A percentile compares a stretch with the other conserved stretches of the same genome.
phyloP scores from a whole-genome alignment of 192 early-diverging fungal species.

The Coemansia umbellata region DNA sequence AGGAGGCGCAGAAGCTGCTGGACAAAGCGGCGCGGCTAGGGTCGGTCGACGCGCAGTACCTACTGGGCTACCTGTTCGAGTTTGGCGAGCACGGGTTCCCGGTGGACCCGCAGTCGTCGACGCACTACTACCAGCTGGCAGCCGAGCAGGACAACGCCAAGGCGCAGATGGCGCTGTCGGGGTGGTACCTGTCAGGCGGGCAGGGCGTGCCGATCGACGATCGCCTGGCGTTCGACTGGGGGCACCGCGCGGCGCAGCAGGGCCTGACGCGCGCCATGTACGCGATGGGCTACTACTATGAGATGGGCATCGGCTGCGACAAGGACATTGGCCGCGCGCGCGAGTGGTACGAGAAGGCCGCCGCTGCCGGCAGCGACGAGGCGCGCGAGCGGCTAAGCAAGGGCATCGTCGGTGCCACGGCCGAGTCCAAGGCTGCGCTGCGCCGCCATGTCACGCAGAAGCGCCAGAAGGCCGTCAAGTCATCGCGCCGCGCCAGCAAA shows the following conservation, averaged over 20 bases:
- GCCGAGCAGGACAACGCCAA: slow-evolving; percentile 73
- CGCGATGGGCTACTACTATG: slow-evolving; percentile 87
- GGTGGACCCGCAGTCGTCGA: slow-evolving; percentile 61
- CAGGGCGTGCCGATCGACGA: slow-evolving; percentile 65
- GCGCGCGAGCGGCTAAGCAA: slow-evolving; percentile 47
- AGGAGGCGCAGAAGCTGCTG: slow-evolving; percentile 71
- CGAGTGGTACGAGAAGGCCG: slow-evolving; percentile 66
- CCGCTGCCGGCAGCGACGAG: slow-evolving; percentile 52
- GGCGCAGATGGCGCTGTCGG: slow-evolving; percentile 84
- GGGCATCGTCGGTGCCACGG: slow-evolving; percentile 19
- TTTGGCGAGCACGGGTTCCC: slow-evolving; percentile 68
- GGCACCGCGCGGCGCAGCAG: slow-evolving; percentile 72
- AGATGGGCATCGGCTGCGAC: slow-evolving; percentile 67
- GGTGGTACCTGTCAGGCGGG: slow-evolving; percentile 80
- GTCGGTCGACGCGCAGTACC: slow-evolving; percentile 67
- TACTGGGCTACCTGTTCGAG: slow-evolving; percentile 78
- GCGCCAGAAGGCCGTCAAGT: slow-evolving; percentile 41
- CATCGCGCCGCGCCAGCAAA: slow-evolving; percentile 21
- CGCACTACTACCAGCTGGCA: slow-evolving; percentile 77
- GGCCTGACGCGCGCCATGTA: slow-evolving; percentile 78
- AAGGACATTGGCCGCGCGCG: slow-evolving; percentile 53
- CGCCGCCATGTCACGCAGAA: slow-evolving; percentile 52
- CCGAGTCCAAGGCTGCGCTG: slow-evolving; percentile 41
- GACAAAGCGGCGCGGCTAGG: slow-evolving; percentile 71
- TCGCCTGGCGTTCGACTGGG: slow-evolving; percentile 76